phyloP scores from a whole-genome alignment of 139 green algal species.

The Desmodesmus armatus region DNA sequence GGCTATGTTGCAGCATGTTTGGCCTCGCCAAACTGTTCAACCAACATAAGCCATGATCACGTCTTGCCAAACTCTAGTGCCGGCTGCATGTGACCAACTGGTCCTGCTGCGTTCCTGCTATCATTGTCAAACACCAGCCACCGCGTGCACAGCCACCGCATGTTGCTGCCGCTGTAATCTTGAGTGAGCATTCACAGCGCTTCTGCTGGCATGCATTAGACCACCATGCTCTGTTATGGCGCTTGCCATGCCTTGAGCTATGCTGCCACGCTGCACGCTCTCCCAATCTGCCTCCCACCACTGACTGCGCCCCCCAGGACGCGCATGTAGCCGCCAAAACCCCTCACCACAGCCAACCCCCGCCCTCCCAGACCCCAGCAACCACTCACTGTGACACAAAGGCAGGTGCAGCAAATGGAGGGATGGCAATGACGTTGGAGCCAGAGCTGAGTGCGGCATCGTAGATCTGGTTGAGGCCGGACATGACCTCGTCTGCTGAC shows the following conservation, averaged over 20 bases:
- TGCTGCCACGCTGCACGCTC: background rate
- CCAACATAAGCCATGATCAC: background rate
- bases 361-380: background rate
- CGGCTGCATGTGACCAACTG: no score
- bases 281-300: background rate
- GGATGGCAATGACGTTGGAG: slow-evolving; percentile 31
- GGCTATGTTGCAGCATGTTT: background rate
- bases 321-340: background rate
- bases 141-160: no score
- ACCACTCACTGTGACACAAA: slow-evolving; percentile 45
- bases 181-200: no score
- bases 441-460: background rate
- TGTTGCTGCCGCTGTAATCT: no score
- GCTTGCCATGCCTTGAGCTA: background rate
- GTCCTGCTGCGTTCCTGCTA: no score
- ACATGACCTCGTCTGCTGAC: slow-evolving; percentile 29
- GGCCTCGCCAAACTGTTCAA: background rate
- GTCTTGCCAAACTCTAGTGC: no score
- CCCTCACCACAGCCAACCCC: background rate
- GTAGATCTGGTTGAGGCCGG: slow-evolving; percentile 28
- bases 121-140: no score
- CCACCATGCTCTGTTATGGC: background rate
- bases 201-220: background rate
- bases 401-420: slow-evolving; percentile 38
- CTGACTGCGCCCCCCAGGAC: background rate